Base-by-base conservation (phyloP, 352 stramenopile species). In the Globisporangium irregulare region DNA sequence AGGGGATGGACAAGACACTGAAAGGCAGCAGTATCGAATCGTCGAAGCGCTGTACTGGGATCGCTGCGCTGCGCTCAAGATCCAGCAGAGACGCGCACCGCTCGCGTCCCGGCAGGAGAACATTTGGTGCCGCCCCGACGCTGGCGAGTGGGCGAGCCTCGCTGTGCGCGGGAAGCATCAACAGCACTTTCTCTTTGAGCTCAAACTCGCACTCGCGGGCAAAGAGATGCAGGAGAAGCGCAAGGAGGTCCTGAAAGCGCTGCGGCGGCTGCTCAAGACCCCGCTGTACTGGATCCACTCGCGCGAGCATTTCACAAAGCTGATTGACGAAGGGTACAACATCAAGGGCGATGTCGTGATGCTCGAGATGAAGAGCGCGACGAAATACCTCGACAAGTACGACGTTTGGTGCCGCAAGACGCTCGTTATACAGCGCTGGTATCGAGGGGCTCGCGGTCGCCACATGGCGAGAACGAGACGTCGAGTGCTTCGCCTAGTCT, bases 11-110 rank as follows among this genome's bases (percentile, higher is more conserved):
- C n/a, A 46, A 32, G 56, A 32, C 7, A 14, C n/a, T 10, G 41
- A 22, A 25, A 9, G 14, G 43, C n/a, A 24, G 8, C 27, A 72
- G 46, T 79, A 71, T 61, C 75, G 84, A 10, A 32, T 87, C 0
- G 76, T 94, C 3, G 73, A 91, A 62, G 78, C 87, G 7, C 63
- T 94, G n/a, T 94, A 94, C 58, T 94, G 87, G 87, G 87, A 94
- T 62, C 83, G 85, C 27, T 94, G 87, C 63, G 83, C 84, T 6
- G 87, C 87, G 1, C 54, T 94, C 0, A 76, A 78, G 15, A 91
- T 93, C 48, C 34, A 72, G 38, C 87, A 94, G 63, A 62, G 78
- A 15, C 74, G 87, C 25, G 50, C 65, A 20, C 67, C 70, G 2
- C 59, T 90, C 27, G 78, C 84, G 1, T 83, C 86, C 58, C 69